Base-by-base conservation (phyloP, 805 yeast genomes). In the Sugiyamaella marilandica region DNA sequence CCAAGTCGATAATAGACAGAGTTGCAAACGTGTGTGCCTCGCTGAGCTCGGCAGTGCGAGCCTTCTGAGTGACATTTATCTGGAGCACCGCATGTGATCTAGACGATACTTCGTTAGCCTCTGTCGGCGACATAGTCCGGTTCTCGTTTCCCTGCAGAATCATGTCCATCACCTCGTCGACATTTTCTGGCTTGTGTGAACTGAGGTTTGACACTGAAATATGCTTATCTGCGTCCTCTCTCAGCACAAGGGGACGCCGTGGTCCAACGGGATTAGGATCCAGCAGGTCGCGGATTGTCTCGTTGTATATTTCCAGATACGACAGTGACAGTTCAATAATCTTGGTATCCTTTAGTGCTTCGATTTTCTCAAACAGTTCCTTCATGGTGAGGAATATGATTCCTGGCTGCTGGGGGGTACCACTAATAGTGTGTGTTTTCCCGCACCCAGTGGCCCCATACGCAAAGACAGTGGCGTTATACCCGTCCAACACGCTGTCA, bases 381-480 rank as follows among this genome's bases (percentile, higher is more conserved):
- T 80, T 74, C 84, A 88, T 82, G 0, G 96, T 84, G 41, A 84
- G 70, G 60, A 83, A 87, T 0, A 89, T 85, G 11, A 91, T 79
- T 0, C 96, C 97, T 0, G 96, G 96, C 24, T 77, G 70, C 1
- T 78, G 78, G 0, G 82, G 76, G 0, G 83, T 78, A 0, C 97
- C 97, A 65, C 85, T 79, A 32, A 91, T 86, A 0, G 98, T 91
- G 65, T 85, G 89, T 0, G 97, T 91, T 65, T 91, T 91, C n/a
- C 98, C 98, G 68, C 97, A 91, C 0, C 98, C 98, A 0, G 98
- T 91, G 29, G 98, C 73, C 1, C 98, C 98, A 66, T 91, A 91
- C 0, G 98, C 97, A 66, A 92, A 89, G 19, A 57, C 58, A 9
- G 47, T 45, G 10, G 36, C 84, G 66, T 92, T 90, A 68, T 74